These are phyloP conservation scores for Botrytis pseudocinerea DNA, from an alignment of 2,329 filamentous ascomycete genomes.

Conservation along the genomic window DNA sequence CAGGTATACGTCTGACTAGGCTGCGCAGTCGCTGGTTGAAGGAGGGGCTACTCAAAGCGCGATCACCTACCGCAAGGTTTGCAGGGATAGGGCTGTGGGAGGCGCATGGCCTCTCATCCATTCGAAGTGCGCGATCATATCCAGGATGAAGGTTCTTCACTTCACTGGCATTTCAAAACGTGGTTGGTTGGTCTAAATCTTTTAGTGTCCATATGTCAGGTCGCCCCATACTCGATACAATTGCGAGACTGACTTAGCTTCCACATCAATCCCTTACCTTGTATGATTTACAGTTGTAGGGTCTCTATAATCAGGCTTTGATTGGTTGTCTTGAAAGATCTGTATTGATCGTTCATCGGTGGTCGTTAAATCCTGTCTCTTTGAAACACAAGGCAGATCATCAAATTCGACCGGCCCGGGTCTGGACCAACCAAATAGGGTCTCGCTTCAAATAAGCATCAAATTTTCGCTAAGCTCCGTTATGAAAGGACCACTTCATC, in stretches of 20 bases:
- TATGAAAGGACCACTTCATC: conserved; percentile 33
- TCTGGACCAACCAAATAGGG: conserved; percentile 24
- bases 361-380: conserved; percentile 29
- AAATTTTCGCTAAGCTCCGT: conserved; percentile 28
- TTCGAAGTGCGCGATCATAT: conserved; percentile 14
- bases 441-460: conserved; percentile 23
- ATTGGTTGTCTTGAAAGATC: conserved; percentile 28
- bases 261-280: conserved; percentile 4
- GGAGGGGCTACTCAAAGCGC: conserved; percentile 20
- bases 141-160: conserved; percentile 20
- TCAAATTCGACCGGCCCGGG: conserved; percentile 19
- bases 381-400: conserved; percentile 30
- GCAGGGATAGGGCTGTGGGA: conserved; percentile 22
- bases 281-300: conserved; percentile 9
- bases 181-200: neutral
- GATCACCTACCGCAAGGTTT: conserved; percentile 16
- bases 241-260: conserved; percentile 12
- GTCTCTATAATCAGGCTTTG: neutral
- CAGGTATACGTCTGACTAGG: conserved; percentile 12
- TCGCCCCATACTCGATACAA: conserved; percentile 15
- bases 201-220: conserved; percentile 18
- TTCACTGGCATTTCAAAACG: conserved; percentile 13
- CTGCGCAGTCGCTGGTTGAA: conserved; percentile 13
- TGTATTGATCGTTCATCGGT: conserved; percentile 26
- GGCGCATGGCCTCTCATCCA: conserved; percentile 16